Conservation (phyloP, 768 basidiomycete species). For the Polyporus arcularius region DNA sequence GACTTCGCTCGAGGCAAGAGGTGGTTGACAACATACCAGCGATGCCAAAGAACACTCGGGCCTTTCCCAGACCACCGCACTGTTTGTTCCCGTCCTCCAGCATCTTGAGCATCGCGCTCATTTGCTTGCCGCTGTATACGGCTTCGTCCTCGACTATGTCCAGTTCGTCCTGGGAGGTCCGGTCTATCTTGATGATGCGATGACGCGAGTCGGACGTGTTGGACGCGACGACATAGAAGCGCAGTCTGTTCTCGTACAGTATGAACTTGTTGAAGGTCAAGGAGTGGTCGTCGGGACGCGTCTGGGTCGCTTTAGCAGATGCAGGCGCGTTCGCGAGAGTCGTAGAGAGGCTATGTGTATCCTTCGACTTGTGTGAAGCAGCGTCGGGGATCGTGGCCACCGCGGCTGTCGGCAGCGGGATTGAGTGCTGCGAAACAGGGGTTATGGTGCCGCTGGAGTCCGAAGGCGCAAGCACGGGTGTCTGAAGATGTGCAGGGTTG, state of each 20-base stretch:
- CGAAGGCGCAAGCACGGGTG: conserved; percentile 4
- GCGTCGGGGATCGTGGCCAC: conserved; percentile 10
- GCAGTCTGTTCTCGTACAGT: conserved; percentile 88
- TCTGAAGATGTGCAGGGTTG: neutral
- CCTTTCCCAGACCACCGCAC: conserved; percentile 83
- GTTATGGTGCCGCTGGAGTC: conserved; percentile 26
- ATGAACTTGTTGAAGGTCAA: conserved; percentile 77
- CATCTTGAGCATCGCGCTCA: conserved; percentile 91
- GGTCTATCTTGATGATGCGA: conserved; percentile 91
- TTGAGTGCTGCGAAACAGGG: conserved; percentile 23
- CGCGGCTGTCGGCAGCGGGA: conserved; percentile 2
- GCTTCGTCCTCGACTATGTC: conserved; percentile 84
- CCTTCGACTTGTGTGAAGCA: conserved; percentile 16
- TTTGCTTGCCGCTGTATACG: conserved; percentile 86
- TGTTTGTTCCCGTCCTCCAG: conserved; percentile 92
- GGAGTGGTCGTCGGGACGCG: conserved; percentile 17
- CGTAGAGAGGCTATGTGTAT: conserved; percentile 12
- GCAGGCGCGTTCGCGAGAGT: conserved; percentile 5
- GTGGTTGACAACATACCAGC: conserved; percentile 75
- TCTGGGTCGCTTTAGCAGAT: neutral
- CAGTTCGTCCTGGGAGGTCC: conserved; percentile 76
- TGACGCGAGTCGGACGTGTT: conserved; percentile 87
- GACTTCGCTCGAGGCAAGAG: too few relatives aligned
- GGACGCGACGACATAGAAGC: conserved; percentile 91
- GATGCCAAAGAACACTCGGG: conserved; percentile 78